A percentile compares a stretch with the other conserved stretches of the same genome.
Evolutionary conservation across 2,329 filamentous ascomycete species (phyloP).

Genomic region (Fusarium sp.): DNA sequence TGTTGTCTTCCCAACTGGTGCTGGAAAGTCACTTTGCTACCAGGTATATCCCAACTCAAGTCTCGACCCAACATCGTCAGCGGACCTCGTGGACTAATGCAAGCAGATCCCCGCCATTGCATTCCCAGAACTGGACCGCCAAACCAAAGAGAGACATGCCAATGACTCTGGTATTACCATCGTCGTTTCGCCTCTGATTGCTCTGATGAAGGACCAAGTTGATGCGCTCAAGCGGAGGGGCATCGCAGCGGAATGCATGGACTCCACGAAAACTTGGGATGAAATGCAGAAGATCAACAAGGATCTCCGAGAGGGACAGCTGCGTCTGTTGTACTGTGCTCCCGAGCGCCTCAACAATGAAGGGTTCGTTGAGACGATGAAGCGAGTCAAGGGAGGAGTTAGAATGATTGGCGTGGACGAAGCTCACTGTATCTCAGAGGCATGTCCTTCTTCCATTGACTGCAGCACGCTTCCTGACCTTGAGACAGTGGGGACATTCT

Average conservation of each 20-base stretch:
- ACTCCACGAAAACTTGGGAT: conserved; percentile 66
- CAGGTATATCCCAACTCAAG: conserved; percentile 49
- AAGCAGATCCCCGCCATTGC: conserved; percentile 60
- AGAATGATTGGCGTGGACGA: conserved; percentile 69
- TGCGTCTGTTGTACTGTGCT: conserved; percentile 68
- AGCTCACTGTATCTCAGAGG: conserved; percentile 66
- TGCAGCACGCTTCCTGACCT: neutral
- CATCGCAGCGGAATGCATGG: conserved; percentile 65
- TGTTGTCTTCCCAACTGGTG: conserved; percentile 61
- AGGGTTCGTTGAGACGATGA: conserved; percentile 67
- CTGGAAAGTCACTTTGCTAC: conserved; percentile 63
- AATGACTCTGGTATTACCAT: conserved; percentile 63
- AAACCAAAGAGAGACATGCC: conserved; percentile 40
- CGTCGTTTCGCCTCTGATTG: conserved; percentile 67
- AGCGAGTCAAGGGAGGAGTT: conserved; percentile 64
- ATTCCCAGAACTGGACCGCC: conserved; percentile 57
- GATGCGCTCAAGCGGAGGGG: conserved; percentile 63
- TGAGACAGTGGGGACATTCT: conserved; percentile 58
- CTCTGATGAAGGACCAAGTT: conserved; percentile 71
- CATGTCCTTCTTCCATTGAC: neutral
- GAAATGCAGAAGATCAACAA: conserved; percentile 55
- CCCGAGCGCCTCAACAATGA: conserved; percentile 72
- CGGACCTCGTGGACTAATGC: neutral
- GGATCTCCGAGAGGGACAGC: conserved; percentile 56
- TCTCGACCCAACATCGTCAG: neutral